Base-by-base conservation (phyloP, 129 eudicot species). In the Flaveria robusta region DNA sequence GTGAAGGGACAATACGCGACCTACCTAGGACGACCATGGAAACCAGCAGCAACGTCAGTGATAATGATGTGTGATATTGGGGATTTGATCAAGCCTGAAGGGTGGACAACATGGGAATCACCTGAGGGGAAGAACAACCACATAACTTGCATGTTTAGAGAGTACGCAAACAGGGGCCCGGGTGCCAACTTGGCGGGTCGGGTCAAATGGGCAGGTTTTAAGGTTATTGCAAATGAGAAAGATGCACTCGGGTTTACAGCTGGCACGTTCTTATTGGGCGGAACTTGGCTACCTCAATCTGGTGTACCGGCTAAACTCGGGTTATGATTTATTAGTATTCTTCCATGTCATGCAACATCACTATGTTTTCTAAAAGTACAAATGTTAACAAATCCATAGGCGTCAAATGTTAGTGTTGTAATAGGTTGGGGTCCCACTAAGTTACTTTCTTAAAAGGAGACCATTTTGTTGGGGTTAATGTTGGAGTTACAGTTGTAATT, bases 11-110 rank as follows among this genome's bases (percentile, higher is more conserved):
- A 82, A 47, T 31, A 68, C 9, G 68, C 83, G 0, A 79, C 85
- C 0, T 86, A 81, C 83, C 66, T 89, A 47, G 94, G 94, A 63
- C 78, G 94, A 7, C 94, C 94, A 15, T 89, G 94, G 94, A 84
- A 80, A 69, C 13, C 79, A 0, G 74, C 70, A 0, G 78, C 88
- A 4, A 83, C 75, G 14, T 74, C 91, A 0, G 81, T 86, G 56
- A 22, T 82, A 20, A 77, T 89, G 87, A 51, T 74, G 69, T 71
- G 82, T 12, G 87, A 84, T 37, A 31, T 89, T 27, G 91, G 82
- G 7, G 94, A 89, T 69, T 29, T 89, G 70, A 84, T 89, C 46
- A 47, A 73, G 66, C 91, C 94, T 5, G 88, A 81, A 78, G 94
- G 94, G 14, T 89, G 81, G 72, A 49, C 82, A 66, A 55, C 34